phyloP scores from a whole-genome alignment of 2,329 filamentous ascomycete species.

The Neurospora sp. region DNA sequence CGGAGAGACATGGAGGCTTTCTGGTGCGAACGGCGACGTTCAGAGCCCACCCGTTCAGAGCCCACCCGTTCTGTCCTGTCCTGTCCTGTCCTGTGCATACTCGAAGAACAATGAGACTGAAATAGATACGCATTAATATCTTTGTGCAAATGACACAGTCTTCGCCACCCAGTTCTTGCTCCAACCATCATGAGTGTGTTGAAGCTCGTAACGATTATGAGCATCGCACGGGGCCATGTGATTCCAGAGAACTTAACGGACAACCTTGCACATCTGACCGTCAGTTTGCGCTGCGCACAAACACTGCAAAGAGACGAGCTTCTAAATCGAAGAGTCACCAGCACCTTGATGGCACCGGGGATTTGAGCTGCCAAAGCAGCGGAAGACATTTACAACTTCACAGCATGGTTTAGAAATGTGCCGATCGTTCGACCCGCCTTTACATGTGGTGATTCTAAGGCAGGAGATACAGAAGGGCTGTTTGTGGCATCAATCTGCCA shows the following conservation, averaged over 20 bases:
- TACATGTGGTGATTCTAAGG: constrained; percentile 68
- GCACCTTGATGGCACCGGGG: not conserved
- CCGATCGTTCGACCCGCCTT: constrained; percentile 78
- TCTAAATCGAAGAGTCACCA: not conserved
- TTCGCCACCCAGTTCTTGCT: not conserved
- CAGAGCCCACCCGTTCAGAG: not conserved
- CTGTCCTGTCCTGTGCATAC: not conserved
- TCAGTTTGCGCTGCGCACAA: not conserved
- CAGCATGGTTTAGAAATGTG: constrained; percentile 37
- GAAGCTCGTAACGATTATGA: not conserved
- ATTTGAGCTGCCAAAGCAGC: not conserved
- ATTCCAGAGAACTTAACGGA: not conserved
- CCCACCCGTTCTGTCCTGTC: not conserved
- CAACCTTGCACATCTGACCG: not conserved
- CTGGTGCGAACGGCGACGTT: not conserved
- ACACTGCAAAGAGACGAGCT: not conserved
- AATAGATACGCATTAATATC: not conserved
- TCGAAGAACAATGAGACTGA: not conserved
- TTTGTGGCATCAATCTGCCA: constrained; percentile 45
- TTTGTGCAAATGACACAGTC: not conserved
- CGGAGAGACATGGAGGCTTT: not conserved
- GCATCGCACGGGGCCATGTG: not conserved
- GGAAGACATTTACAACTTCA: not conserved
- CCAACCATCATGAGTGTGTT: not conserved
- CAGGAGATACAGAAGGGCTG: constrained; percentile 74